Percentiles rank a stretch among this genome's conserved stretches.
These are phyloP conservation scores for Amphibolis antarctica DNA, from an alignment of 106 monocot genomes.

Conservation along the genomic window DNA sequence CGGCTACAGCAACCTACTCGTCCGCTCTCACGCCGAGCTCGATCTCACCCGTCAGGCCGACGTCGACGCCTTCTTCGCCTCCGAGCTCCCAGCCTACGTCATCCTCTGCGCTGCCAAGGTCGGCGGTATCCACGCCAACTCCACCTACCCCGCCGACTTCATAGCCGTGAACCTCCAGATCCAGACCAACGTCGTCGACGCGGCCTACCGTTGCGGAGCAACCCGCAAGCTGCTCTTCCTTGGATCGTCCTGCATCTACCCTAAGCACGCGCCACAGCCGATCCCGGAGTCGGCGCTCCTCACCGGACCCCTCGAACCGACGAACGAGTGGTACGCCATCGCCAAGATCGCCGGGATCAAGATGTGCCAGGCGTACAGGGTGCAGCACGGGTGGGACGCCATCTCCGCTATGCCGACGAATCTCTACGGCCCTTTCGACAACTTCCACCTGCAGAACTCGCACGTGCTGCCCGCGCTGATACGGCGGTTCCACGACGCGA, in stretches of 20 bases:
- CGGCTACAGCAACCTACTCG: constrained; percentile 72
- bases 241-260: constrained; percentile 99
- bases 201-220: constrained; percentile 45
- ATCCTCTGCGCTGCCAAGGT: constrained; percentile 89
- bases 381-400: constrained; percentile 67
- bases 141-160: constrained; percentile 90
- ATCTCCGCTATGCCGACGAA: constrained; percentile 99
- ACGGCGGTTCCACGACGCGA: constrained; percentile 82
- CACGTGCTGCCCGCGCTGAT: constrained; percentile 84
- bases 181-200: constrained; percentile 91
- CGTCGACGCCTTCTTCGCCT: constrained; percentile 80
- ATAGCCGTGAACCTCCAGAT: constrained; percentile 91
- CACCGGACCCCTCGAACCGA: constrained; percentile 81
- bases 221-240: constrained; percentile 74
- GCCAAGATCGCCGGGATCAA: constrained; percentile 98
- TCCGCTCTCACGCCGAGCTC: constrained; percentile 67
- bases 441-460: constrained; percentile 96
- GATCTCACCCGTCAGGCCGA: constrained; percentile 85
- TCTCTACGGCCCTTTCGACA: constrained; percentile 78
- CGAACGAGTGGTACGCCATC: constrained; percentile 96
- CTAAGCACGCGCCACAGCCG: constrained; percentile 87
- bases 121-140: constrained; percentile 98
- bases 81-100: constrained; percentile 59
- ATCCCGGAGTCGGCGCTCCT: constrained; percentile 76
- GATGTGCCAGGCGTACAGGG: constrained; percentile 81